phyloP scores from a whole-genome alignment of 2,329 filamentous ascomycete genomes.

The Hymenoscyphus fraxineus region DNA sequence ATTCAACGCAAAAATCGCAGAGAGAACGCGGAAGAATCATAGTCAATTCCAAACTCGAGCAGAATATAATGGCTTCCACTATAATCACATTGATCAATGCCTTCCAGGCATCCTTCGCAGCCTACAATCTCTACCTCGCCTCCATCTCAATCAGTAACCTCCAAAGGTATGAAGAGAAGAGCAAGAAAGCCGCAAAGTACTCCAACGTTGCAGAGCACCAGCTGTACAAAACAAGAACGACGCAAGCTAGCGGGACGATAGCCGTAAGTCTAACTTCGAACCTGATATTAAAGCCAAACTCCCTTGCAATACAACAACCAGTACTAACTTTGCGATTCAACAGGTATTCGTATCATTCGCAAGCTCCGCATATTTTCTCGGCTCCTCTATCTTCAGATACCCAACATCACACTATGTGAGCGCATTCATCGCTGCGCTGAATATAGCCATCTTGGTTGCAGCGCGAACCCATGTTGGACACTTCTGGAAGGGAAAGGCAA shows the following conservation, averaged over 20 bases:
- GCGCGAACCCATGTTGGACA: constrained; percentile 21
- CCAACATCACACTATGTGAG: not conserved
- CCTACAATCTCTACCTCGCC: constrained; percentile 42
- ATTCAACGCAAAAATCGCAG: too few species aligned
- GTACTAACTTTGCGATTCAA: not conserved
- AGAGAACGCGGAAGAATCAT: too few species aligned
- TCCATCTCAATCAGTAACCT: constrained; percentile 43
- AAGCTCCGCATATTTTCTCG: not conserved
- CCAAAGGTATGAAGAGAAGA: constrained; percentile 42
- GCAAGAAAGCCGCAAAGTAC: constrained; percentile 43
- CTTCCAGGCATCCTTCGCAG: constrained; percentile 39
- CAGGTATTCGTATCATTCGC: constrained; percentile 19
- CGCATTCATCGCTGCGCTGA: constrained; percentile 10
- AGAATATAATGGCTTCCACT: constrained; percentile 5
- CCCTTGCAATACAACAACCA: not conserved
- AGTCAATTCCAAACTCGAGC: not conserved
- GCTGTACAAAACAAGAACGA: constrained; percentile 43
- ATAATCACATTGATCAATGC: constrained; percentile 33
- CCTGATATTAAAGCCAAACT: not conserved
- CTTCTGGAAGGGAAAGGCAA: constrained; percentile 26
- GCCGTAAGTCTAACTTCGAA: constrained; percentile 33
- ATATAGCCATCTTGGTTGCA: constrained; percentile 22
- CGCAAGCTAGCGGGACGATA: constrained; percentile 40
- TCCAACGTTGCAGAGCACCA: constrained; percentile 41
- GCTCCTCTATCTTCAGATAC: constrained; percentile 13